Base-by-base conservation (phyloP, 495 filamentous ascomycete genomes). In the Penicillium simplicissimum region DNA sequence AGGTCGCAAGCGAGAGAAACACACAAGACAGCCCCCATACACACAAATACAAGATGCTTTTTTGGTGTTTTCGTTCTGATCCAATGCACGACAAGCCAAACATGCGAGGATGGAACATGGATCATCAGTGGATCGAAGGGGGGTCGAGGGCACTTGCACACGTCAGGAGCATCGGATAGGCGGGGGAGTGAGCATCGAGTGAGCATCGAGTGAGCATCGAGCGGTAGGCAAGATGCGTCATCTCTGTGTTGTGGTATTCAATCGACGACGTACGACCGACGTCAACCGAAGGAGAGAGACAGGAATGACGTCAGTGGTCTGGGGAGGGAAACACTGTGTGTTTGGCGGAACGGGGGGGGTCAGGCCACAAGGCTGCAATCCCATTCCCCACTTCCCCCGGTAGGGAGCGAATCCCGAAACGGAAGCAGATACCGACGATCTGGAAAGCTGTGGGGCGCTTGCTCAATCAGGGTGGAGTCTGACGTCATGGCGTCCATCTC, bases 211-310 rank as follows among this genome's bases (percentile, higher is more conserved):
- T 51, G 31, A 28, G 31, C 48, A 51, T 31, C 48, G 48, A n/a
- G 21, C n/a, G 38, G 40, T 23, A 52, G 40, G 35, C 52, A 45
- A 55, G 60, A 56, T 62, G 64, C 64, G 60, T 62, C 64, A 63
- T 66, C 45, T 55, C 52, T 42, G 52, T 55, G 59, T 47, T 49
- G 49, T 43, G 52, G 55, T 37, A 49, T 53, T 60, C 52, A 60
- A 66, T 66, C 63, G 42, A 56, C 64, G 64, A 66, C 64, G 64
- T 66, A 66, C 31, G 51, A 36, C 57, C 64, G 60, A 66, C 64
- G 64, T 66, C 64, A 66, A 52, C 36, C 43, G 36, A 51, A 62
- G 37, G 56, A 54, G 57, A 52, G 28, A 49, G n/a, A 43, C 23
- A 38, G 7, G 10, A 23, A 60, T 66, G 64, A 66, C 60, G 64